Evolutionary conservation across 805 yeast species (phyloP), one percentile per base, ranked within the genome.

Genomic region (Wickerhamiella cacticola): DNA sequence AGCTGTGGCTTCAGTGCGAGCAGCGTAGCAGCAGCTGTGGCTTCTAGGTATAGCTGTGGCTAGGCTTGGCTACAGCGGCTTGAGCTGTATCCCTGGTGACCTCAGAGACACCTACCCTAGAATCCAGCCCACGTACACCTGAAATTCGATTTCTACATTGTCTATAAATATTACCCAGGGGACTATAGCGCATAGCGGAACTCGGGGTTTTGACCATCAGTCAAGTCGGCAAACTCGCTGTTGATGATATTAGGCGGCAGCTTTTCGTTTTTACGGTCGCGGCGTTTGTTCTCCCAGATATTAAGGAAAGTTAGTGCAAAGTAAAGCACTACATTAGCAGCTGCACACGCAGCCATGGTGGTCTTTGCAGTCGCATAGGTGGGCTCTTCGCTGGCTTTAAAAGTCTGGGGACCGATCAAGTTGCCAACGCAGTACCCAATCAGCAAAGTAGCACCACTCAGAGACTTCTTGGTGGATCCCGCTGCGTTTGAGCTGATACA

Each of bases 351-450:
- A 63, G 50, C 78, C 75, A 44, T 74, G 68, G 62, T 76, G 69
- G 26, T 78, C 71, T 29, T 81, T 73, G 53, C 78, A 69, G 70
- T 75, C 68, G 36, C 63, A 57, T 80, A 82, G 36, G 62, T 57
- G 6, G 86, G 86, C 7, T 76, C 80, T 49, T 79, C 75, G 2
- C 61, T 53, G 0, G 72, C 63, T 48, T 68, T 70, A 65, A 81
- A 82, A 15, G 82, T 71, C 63, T 80, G 87, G 3, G 89, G 86
- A 2, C 88, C 89, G 49, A 80, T 72, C 39, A 81, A 65, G 60
- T 80, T 78, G n/a, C 85, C 83, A 41, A 77, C 73, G 35, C 84
- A 76, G 59, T 79, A 82, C 3, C 77, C 80, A 50, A 81, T 70
- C 61, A 81, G 68, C 45, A 72, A 72, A 28, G 78, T 61, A 5